These are phyloP conservation scores for Urochloa ruziziensis DNA, from an alignment of 176 grass and related monocot genomes.

Conservation along the genomic window DNA sequence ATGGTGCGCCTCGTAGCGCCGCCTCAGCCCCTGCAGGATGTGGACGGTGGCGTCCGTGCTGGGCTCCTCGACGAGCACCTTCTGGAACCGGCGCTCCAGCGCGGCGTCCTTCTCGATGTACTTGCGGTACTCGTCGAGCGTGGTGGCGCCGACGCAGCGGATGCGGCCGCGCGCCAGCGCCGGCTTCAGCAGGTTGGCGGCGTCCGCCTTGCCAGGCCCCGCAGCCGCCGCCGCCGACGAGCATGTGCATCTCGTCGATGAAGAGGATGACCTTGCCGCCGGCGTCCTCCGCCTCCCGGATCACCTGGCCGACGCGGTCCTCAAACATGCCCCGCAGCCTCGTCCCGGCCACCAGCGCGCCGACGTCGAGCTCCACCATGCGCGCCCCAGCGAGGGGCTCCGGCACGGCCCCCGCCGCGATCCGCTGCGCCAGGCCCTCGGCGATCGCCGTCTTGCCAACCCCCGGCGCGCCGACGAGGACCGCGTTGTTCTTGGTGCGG, in stretches of 20 bases:
- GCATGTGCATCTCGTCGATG: slow-evolving; percentile 40
- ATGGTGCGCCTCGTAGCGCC: slow-evolving; percentile 6
- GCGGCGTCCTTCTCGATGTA: slow-evolving; percentile 32
- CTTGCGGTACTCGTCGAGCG: slow-evolving; percentile 24
- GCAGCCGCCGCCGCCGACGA: not conserved
- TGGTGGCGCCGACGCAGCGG: slow-evolving; percentile 28
- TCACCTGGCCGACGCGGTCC: not conserved
- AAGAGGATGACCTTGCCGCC: slow-evolving; percentile 22
- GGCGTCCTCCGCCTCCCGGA: not conserved
- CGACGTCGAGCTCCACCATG: slow-evolving; percentile 25
- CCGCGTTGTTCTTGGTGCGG: slow-evolving; percentile 53
- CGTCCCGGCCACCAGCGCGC: slow-evolving; percentile 11
- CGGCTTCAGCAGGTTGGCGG: slow-evolving; percentile 31
- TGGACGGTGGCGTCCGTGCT: not conserved
- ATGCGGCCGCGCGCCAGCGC: slow-evolving; percentile 26
- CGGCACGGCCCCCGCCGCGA: slow-evolving; percentile 30
- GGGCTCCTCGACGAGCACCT: slow-evolving; percentile 13
- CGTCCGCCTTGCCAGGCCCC: not conserved
- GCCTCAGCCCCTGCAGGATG: not conserved
- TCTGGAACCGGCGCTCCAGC: slow-evolving; percentile 27
- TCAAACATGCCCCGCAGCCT: slow-evolving; percentile 1
- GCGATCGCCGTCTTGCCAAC: slow-evolving; percentile 66
- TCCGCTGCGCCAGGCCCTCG: slow-evolving; percentile 45
- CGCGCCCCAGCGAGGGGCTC: not conserved
- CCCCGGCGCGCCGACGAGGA: slow-evolving; percentile 46